Percentiles rank a stretch among this genome's conserved stretches.
Conservation (phyloP, 106 monocot genomes). For the Apostasia ramifera region DNA sequence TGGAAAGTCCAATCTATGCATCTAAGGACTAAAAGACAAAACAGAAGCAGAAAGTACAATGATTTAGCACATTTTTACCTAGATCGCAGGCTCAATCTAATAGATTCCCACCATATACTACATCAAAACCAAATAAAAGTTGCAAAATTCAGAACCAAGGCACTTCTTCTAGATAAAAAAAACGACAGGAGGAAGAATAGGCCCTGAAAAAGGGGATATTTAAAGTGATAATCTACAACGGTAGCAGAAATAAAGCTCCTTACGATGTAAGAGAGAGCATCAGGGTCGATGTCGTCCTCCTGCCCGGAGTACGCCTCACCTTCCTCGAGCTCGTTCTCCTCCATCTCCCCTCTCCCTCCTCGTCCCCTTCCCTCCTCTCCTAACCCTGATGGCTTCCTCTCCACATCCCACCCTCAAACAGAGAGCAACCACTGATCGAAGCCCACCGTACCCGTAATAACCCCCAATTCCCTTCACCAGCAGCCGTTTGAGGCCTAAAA, state of each 20-base stretch:
- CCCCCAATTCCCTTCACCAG: neutral
- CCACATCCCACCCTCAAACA: slow-evolving; percentile 30
- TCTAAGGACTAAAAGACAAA: no score
- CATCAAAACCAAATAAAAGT: no score
- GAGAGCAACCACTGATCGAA: slow-evolving; percentile 35
- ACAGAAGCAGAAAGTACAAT: no score
- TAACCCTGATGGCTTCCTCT: slow-evolving; percentile 28
- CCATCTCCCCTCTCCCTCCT: slow-evolving; percentile 17
- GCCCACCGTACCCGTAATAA: neutral
- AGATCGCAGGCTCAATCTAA: no score
- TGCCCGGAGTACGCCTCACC: slow-evolving; percentile 41
- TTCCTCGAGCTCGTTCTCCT: slow-evolving; percentile 72
- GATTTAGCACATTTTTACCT: no score
- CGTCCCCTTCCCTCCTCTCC: slow-evolving; percentile 11
- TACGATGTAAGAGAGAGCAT: slow-evolving; percentile 69
- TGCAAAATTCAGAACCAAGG: no score
- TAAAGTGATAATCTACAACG: no score
- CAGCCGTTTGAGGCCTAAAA: neutral
- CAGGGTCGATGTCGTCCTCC: slow-evolving; percentile 50
- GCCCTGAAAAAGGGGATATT: no score
- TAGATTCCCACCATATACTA: no score
- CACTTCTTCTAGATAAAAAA: no score
- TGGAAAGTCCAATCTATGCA: no score
- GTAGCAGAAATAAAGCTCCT: slow-evolving; percentile 4
- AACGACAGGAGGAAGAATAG: no score